Conservation (phyloP, 108 stramenopile genomes). For the Skeletonema tropicum region DNA sequence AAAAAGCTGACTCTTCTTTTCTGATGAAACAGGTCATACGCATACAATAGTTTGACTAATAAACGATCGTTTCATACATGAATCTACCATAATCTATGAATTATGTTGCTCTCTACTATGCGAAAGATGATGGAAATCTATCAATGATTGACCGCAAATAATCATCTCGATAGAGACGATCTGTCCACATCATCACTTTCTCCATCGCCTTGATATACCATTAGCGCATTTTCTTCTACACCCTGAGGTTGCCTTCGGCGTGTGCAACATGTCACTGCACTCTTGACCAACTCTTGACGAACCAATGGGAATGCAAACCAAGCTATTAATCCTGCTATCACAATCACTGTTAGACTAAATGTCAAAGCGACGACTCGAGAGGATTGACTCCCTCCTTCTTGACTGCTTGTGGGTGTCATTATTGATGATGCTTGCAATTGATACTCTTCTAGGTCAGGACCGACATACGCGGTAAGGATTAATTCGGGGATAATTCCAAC, state of each 20-base stretch:
- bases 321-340: slow-evolving; percentile 12
- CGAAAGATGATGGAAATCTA: background rate
- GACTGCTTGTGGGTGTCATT: too few species aligned
- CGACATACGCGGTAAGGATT: slow-evolving; percentile 30
- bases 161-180: background rate
- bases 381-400: background rate
- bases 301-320: slow-evolving; percentile 16
- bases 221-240: background rate
- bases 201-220: background rate
- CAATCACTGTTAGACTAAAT: slow-evolving; percentile 7
- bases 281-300: slow-evolving; percentile 3
- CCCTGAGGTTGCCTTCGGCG: background rate
- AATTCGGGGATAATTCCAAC: slow-evolving; percentile 34
- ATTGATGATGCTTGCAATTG: background rate
- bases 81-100: background rate
- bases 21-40: background rate
- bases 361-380: slow-evolving; percentile 7
- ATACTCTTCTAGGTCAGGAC: slow-evolving; percentile 30
- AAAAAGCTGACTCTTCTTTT: background rate
- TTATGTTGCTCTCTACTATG: background rate
- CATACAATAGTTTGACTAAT: too few species aligned
- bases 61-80: background rate
- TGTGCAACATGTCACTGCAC: background rate
- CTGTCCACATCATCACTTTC: background rate
- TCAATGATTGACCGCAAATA: background rate